Conservation (phyloP, 1,139 yeast genomes). For the Debaryomycetaceae sp. region DNA sequence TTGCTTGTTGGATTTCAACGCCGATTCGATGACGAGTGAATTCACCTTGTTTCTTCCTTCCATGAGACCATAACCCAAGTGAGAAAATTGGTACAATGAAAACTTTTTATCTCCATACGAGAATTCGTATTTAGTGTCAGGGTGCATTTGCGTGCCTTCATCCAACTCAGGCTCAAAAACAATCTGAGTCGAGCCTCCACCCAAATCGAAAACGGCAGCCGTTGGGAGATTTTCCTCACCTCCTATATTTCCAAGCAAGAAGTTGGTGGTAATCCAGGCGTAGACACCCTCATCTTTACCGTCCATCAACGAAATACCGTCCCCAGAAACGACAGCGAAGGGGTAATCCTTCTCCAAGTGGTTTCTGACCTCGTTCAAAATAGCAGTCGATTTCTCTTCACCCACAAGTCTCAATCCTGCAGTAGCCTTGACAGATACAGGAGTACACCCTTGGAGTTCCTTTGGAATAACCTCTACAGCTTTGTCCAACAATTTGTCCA, state of each 20-base stretch:
- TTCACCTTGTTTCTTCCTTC: constrained; percentile 87
- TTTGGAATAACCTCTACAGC: constrained; percentile 79
- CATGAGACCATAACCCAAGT: constrained; percentile 92
- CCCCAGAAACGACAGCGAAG: constrained; percentile 81
- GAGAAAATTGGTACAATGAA: constrained; percentile 89
- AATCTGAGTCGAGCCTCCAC: constrained; percentile 98
- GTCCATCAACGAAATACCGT: constrained; percentile 89
- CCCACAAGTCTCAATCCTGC: constrained; percentile 94
- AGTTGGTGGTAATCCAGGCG: constrained; percentile 98
- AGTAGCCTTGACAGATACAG: constrained; percentile 95
- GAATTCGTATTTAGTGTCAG: constrained; percentile 83
- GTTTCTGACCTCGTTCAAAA: constrained; percentile 68
- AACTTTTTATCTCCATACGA: constrained; percentile 79
- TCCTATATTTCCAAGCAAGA: constrained; percentile 88
- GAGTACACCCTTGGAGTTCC: constrained; percentile 73
- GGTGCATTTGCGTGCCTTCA: constrained; percentile 65
- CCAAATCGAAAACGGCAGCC: constrained; percentile 95
- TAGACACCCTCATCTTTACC: constrained; percentile 98
- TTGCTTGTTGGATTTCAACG: constrained; percentile 34
- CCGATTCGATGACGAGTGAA: constrained; percentile 49
- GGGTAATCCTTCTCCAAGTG: constrained; percentile 81
- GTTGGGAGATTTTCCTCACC: constrained; percentile 68
- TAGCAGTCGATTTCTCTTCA: constrained; percentile 62
- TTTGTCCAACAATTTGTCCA: constrained; percentile 71
- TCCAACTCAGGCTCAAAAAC: constrained; percentile 87